These are phyloP conservation scores for Paracoccidioides lutzii DNA, from an alignment of 2,329 filamentous ascomycete genomes.

Conservation along the genomic window DNA sequence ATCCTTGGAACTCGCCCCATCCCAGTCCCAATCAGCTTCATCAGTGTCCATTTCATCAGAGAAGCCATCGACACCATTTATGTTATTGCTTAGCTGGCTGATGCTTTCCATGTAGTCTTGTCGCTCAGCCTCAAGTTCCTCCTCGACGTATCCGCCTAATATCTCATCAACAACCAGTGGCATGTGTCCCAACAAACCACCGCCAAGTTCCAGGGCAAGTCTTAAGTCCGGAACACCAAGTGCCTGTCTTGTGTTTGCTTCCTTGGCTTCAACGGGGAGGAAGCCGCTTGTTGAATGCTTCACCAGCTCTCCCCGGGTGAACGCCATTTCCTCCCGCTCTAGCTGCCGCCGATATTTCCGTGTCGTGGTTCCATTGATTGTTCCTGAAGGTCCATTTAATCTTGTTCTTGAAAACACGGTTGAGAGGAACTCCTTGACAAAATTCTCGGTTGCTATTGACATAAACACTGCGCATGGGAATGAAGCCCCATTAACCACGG, in stretches of 20 bases:
- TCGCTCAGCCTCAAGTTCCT: constrained; percentile 49
- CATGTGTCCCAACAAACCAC: constrained; percentile 64
- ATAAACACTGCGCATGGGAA: constrained; percentile 46
- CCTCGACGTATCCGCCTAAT: constrained; percentile 58
- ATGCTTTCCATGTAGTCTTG: constrained; percentile 18
- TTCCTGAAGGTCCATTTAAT: constrained; percentile 48
- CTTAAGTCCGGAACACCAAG: constrained; percentile 67
- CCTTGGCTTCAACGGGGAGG: constrained; percentile 68
- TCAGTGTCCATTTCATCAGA: constrained; percentile 31
- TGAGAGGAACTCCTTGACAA: constrained; percentile 48
- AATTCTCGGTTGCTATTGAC: constrained; percentile 49
- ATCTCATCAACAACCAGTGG: constrained; percentile 61
- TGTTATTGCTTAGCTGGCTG: not conserved
- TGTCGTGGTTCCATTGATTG: constrained; percentile 63
- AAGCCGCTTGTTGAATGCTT: constrained; percentile 61
- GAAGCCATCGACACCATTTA: constrained; percentile 13
- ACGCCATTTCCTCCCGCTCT: constrained; percentile 60
- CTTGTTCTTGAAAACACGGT: constrained; percentile 42
- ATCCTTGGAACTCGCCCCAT: constrained; percentile 24
- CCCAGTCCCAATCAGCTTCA: constrained; percentile 27
- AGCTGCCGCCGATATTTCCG: constrained; percentile 64
- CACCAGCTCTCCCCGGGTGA: constrained; percentile 57
- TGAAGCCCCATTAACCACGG: constrained; percentile 41
- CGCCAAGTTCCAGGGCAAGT: constrained; percentile 61
- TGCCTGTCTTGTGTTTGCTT: constrained; percentile 56